Evolutionary conservation across 75 land plant genomes (phyloP), one percentile per base, ranked within the genome.

Genomic region (Azolla pinnata): DNA sequence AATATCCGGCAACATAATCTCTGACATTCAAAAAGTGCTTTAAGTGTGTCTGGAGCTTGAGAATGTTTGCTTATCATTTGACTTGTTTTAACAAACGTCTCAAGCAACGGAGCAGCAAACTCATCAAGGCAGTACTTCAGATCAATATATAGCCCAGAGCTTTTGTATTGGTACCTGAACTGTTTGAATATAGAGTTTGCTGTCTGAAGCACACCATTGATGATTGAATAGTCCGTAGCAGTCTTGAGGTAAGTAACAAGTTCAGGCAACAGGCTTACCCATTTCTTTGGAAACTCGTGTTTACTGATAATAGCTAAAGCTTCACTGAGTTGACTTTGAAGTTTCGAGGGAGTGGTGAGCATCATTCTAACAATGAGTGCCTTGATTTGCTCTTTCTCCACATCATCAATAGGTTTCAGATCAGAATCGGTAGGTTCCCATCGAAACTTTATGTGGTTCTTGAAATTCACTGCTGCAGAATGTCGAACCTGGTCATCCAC

Each of bases 381-480:
- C 66, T 85, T 88, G 53, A 88, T 88, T 57, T 85, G 89, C 44
- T 84, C 83, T 67, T 78, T 83, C 69, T 88, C 90, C 0, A 67
- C 14, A 32, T 73, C 67, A 16, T 75, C 47, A 7, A 86, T 60
- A 1, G 60, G 31, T 20, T 32, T 0, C 1, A 33, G 19, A 1
- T 56, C 18, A 19, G 62, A 42, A 29, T 23, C 33, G 27, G 58
- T 20, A 29, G 83, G 68, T 24, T 44, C 31, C 99, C 99, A 95
- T 31, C 82, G 75, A 59, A 50, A 40, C 32, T 79, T 74, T 0
- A 90, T 77, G 70, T 80, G 91, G 74, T 95, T 95, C 54, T 95
- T 95, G 75, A 95, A 95, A 67, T 83, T 75, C 33, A 95, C 97
- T 33, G 99, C 88, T 31, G 99, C 97, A 16, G 92, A 68, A 26